phyloP scores from a whole-genome alignment of 345 rosid species.

The Carallia brachiata region DNA sequence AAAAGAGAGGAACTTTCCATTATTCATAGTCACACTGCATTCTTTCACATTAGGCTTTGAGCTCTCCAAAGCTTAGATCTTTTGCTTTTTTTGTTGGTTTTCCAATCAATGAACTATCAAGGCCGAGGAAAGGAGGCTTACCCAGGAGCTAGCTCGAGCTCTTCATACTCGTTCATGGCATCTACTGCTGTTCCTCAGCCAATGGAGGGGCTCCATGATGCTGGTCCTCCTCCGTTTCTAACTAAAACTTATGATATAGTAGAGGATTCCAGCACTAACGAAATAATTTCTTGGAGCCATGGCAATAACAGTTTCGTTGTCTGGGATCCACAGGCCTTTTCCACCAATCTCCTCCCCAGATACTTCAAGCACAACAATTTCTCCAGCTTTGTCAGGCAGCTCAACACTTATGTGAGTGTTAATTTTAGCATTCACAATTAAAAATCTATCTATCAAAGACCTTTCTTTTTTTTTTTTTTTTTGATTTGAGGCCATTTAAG shows the following conservation, averaged over 20 bases:
- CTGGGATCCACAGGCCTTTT: slow-evolving; percentile 59
- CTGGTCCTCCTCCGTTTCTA: slow-evolving; percentile 73
- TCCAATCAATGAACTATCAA: slow-evolving; percentile 7
- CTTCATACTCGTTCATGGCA: background rate
- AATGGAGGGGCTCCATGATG: slow-evolving; percentile 55
- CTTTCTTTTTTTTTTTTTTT: background rate
- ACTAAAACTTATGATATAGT: slow-evolving; percentile 70
- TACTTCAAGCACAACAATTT: slow-evolving; percentile 36
- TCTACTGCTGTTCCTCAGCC: slow-evolving; percentile 39
- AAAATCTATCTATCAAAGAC: background rate
- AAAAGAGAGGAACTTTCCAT: too few relatives aligned
- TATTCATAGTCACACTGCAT: background rate
- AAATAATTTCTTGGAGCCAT: slow-evolving; percentile 69
- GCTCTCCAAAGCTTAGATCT: too few relatives aligned
- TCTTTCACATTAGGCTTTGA: background rate
- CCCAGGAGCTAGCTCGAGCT: slow-evolving; percentile 6
- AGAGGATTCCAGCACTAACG: slow-evolving; percentile 54
- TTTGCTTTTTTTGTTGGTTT: background rate
- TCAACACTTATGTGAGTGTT: slow-evolving; percentile 31
- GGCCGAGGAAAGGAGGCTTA: slow-evolving; percentile 14
- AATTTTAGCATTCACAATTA: background rate
- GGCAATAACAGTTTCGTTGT: slow-evolving; percentile 62
- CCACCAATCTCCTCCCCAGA: slow-evolving; percentile 28
- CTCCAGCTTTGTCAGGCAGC: slow-evolving; percentile 41
- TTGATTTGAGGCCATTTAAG: background rate